Base-by-base conservation (phyloP, 257 asterid genomes). In the Osmanthus fragrans region DNA sequence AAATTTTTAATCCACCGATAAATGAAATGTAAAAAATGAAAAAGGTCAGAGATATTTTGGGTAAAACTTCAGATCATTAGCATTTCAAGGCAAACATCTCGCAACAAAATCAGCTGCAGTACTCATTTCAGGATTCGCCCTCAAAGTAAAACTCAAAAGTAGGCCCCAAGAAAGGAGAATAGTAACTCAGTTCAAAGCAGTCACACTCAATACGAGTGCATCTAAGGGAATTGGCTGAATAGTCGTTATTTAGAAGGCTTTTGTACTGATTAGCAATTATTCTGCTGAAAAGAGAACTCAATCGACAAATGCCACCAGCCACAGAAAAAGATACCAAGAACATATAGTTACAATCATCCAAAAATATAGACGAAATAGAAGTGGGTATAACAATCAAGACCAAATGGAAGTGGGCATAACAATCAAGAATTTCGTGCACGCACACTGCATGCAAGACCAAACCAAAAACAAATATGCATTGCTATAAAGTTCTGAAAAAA, bases 11-110 rank as follows among this genome's bases (percentile, higher is more conserved):
- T 66, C 76, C 65, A 77, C 60, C 36, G 27, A 54, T 25, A 49
- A 39, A 76, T 36, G 60, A 34, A 68, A 2, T 36, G 23, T 7
- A 8, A 21, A 45, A 70, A 18, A 71, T 11, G 29, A 36, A 64
- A 15, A 19, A 69, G 58, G 7, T 68, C 0, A 47, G 32, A 75
- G 69, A 49, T 64, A 47, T 73, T 56, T 66, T 18, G 66, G 40
- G 76, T 70, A 60, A 39, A 69, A 45, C 73, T 69, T 79, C 76
- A 81, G 36, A 68, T 21, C 27, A 16, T 15, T 9, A 67, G 79
- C 77, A 78, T 23, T 66, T 63, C 65, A 79, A 73, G 56, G 77
- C 76, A 77, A 45, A 25, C 66, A 76, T 34, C 25, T n/a, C 13
- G 0, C 27, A 56, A 45, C 23, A 7, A 70, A 72, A 75, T 25